Evolutionary conservation across 768 basidiomycete genomes (phyloP), one percentile per base, ranked within the genome.

Genomic region (Leccinum variicolor): DNA sequence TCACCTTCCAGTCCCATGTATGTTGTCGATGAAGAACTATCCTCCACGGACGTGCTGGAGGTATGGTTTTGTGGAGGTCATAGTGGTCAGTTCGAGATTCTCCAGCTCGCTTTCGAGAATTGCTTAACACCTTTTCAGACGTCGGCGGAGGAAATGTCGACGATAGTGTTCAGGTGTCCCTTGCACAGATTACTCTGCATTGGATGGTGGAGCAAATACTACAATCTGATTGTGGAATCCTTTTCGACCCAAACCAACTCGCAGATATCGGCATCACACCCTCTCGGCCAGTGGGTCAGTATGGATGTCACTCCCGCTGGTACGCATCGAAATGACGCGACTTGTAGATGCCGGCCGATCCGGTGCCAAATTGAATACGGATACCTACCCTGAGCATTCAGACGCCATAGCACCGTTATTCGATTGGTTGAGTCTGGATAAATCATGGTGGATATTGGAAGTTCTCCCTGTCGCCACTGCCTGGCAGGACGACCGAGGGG

Each of bases 41-140:
- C 13, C 10, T 1, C 5, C 25, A 73, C 81, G 3, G 83, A 90
- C 68, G 83, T 90, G 14, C 67, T 84, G 13, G 90, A 93, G 67
- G 89, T 92, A 3, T 93, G 89, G 89, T 93, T 93, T 63, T 64
- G 83, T 6, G 90, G 90, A 2, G 83, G 84, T 59, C 90, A 92
- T 63, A 67, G 73, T 45, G 89, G 89, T 90, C 57, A 55, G 84
- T 70, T 41, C 34, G 13, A 4, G 28, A 48, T 31, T 39, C 3
- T 34, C 31, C 1, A 21, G 8, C 28, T 47, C 11, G 17, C n/a
- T 53, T 43, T 48, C 7, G 19, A 13, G 23, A 36, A 50, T 55
- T 48, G 19, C 58, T 59, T 2, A 54, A 2, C 7, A 8, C 31
- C 39, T 39, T 50, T 52, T 25, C 50, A 89, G 89, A 91, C 66